phyloP scores from a whole-genome alignment of 2,329 filamentous ascomycete genomes.

The Ascochyta fabae region DNA sequence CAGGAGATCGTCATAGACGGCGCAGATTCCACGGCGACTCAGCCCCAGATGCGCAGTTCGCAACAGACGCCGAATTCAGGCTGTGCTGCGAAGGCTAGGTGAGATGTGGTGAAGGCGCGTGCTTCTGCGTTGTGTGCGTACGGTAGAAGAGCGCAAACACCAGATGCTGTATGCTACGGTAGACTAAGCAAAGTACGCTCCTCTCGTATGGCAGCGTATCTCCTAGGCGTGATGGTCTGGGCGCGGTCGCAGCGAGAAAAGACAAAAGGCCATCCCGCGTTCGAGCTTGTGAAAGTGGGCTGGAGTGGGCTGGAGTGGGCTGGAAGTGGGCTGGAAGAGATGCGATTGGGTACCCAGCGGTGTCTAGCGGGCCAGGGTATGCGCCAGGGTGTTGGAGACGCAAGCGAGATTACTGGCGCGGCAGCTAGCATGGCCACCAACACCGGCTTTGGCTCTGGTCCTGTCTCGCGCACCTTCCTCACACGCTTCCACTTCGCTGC shows the following conservation, averaged over 20 bases:
- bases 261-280: constrained; percentile 1
- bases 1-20: constrained; percentile 29
- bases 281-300: constrained; percentile 19
- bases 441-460: background rate
- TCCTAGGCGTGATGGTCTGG: background rate
- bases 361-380: background rate
- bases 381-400: background rate
- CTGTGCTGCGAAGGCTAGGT: constrained; percentile 12
- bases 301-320: no score
- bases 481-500: constrained; percentile 20
- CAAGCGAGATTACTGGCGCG: constrained; percentile 29
- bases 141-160: no score
- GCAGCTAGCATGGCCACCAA: constrained; percentile 16
- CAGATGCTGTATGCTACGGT: no score
- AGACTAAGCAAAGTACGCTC: background rate
- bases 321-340: background rate
- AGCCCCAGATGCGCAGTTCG: constrained; percentile 13
- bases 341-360: constrained; percentile 9
- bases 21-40: constrained; percentile 9
- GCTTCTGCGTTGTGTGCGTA: background rate
- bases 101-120: constrained; percentile 7
- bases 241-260: constrained; percentile 3
- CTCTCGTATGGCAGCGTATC: constrained; percentile 5
- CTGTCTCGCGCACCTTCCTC: constrained; percentile 23
- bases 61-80: constrained; percentile 10